phyloP scores from a whole-genome alignment of 805 yeast genomes.

The Zygotorulaspora sp. region DNA sequence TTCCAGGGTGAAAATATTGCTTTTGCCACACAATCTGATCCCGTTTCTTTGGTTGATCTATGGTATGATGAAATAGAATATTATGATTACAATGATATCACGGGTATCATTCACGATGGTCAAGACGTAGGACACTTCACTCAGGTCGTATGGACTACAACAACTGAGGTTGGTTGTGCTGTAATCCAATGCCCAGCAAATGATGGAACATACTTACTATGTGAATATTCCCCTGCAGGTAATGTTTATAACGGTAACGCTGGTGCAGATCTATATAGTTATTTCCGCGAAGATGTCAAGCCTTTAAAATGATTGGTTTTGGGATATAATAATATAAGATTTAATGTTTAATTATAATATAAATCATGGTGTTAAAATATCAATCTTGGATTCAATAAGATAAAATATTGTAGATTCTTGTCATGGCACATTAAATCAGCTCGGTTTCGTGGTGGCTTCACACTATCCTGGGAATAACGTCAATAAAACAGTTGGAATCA shows the following conservation, averaged over 20 bases:
- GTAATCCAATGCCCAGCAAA: conserved; percentile 22
- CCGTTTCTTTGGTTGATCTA: conserved; percentile 54
- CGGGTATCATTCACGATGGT: conserved; percentile 41
- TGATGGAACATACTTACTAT: conserved; percentile 54
- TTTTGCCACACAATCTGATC: conserved; percentile 45
- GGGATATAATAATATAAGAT: neutral
- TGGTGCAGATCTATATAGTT: conserved; percentile 35
- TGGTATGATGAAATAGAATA: conserved; percentile 65
- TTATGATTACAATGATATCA: conserved; percentile 51
- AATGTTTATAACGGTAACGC: conserved; percentile 39
- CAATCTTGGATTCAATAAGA: no score
- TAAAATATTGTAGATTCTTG: no score
- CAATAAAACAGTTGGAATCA: no score
- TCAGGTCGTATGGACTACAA: conserved; percentile 64
- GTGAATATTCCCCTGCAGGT: conserved; percentile 61
- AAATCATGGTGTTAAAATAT: no score
- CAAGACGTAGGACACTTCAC: conserved; percentile 66
- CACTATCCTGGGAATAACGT: no score
- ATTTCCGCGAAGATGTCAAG: conserved; percentile 44
- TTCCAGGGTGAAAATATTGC: conserved; percentile 74
- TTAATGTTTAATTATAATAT: no score
- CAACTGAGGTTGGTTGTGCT: conserved; percentile 66
- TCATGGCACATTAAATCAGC: no score
- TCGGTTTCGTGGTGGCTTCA: no score
- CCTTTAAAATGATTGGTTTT: conserved; percentile 27